Base-by-base conservation (phyloP, 139 green algal genomes). In the Haematococcus lacustris region DNA sequence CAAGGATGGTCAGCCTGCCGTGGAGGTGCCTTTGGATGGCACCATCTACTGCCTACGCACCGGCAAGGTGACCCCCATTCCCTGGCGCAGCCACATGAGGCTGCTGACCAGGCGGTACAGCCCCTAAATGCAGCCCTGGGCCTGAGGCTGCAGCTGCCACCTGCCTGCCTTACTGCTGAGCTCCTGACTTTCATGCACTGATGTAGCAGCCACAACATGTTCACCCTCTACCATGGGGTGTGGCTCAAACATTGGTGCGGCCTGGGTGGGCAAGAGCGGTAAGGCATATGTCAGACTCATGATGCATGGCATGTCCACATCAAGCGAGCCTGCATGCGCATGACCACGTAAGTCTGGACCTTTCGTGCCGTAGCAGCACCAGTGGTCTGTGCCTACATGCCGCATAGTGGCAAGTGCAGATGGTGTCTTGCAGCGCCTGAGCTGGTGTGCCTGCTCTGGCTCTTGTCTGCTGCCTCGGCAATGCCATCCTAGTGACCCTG, bases 41-140 rank as follows among this genome's bases (percentile, higher is more conserved):
- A 93, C 88, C 25, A 53, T 84, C 28, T 93, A 93, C 64, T 85
- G 90, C 60, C 78, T 93, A 1, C 73, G 73, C 1, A 91, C 84
- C 1, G 88, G 88, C 65, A 86, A 88, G 73, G 88, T 93, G 57
- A 64, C 57, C 32, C 17, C 47, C 13, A 57, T 57, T 21, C 13
- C 47, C 13, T n/a, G 47, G 13, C 47, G 21, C n/a, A n/a, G n/a
- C 33, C 47, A 57, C 47, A 57, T 57, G 47, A 28, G 47, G 13
- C 47, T 57, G 47, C 47, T 57, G 47, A 28, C 47, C 47, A 57
- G 13, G 21, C 21, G 47, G 13, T 57, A 21, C 47, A 21, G 47
- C 47, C 21, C 47, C 47, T 57, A 13, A 13, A 57, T 57, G 21
- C 47, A 57, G 13, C 47, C 13, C 47, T 28, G 21, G 47, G 47